A percentile compares a stretch with the other conserved stretches of the same genome.
Conservation (phyloP, 176 grass and related monocot genomes). For the Lolium rigidum region DNA sequence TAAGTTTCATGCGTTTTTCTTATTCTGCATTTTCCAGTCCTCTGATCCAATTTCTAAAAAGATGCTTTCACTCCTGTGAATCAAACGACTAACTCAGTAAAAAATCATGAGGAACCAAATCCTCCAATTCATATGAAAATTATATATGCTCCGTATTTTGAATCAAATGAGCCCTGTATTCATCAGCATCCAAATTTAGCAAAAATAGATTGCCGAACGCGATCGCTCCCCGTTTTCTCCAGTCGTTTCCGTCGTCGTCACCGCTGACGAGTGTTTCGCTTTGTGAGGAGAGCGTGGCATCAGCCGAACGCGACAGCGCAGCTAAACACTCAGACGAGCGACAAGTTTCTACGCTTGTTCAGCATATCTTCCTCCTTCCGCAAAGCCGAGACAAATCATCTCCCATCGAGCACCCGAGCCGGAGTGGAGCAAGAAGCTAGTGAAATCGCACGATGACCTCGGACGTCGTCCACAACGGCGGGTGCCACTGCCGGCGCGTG, state of each 20-base stretch:
- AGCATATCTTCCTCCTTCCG: neutral
- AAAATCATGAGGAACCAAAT: no score
- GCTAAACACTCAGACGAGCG: neutral
- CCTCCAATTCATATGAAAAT: no score
- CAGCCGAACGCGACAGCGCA: neutral
- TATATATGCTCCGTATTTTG: no score
- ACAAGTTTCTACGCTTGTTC: neutral
- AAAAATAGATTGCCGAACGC: no score
- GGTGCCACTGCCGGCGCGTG: slow-evolving; percentile 80
- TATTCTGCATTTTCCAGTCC: no score
- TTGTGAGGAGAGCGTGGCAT: neutral
- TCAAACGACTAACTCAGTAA: no score
- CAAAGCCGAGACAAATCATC: neutral
- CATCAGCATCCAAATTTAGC: no score
- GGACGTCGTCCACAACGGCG: slow-evolving; percentile 63
- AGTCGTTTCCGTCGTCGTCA: neutral
- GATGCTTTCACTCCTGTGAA: no score
- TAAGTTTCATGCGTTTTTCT: no score
- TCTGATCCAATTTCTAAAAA: no score
- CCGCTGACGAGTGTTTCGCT: slow-evolving; percentile 4
- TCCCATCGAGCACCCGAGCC: neutral
- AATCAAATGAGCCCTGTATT: no score
- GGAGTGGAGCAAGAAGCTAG: neutral
- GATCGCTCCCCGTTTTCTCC: no score
- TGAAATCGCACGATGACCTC: slow-evolving; percentile 33